These are phyloP conservation scores for Achaetomiella virescens DNA, from an alignment of 495 filamentous ascomycete species.

Conservation along the genomic window DNA sequence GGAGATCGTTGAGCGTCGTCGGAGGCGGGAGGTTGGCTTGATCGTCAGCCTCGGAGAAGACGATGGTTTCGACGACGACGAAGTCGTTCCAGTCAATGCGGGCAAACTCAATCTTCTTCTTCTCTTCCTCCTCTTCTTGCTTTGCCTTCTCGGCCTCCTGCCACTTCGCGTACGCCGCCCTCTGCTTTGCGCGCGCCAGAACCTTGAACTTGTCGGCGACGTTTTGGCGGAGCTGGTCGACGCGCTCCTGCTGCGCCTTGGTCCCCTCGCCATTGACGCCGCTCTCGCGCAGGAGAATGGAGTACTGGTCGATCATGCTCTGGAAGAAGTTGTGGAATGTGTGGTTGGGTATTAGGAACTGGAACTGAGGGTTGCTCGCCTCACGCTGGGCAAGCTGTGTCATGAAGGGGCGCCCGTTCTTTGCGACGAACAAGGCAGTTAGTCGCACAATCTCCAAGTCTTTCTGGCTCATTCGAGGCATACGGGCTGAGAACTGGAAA, in stretches of 20 bases:
- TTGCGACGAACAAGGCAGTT: slow-evolving; percentile 85
- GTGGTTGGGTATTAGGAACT: slow-evolving; percentile 93
- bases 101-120: slow-evolving; percentile 76
- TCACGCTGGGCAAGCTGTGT: slow-evolving; percentile 82
- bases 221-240: slow-evolving; percentile 71
- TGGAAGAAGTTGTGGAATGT: slow-evolving; percentile 93
- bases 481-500: slow-evolving; percentile 91
- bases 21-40: slow-evolving; percentile 80
- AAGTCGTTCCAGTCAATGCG: slow-evolving; percentile 99
- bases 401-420: slow-evolving; percentile 84
- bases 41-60: slow-evolving; percentile 86
- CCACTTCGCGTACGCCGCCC: slow-evolving; percentile 80
- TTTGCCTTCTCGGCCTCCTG: slow-evolving; percentile 81
- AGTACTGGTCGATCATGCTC: slow-evolving; percentile 87
- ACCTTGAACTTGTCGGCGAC: slow-evolving; percentile 72
- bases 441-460: slow-evolving; percentile 89
- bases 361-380: slow-evolving; percentile 88
- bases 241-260: slow-evolving; percentile 61
- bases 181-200: slow-evolving; percentile 69
- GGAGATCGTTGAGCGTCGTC: slow-evolving; percentile 79
- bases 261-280: slow-evolving; percentile 60
- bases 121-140: slow-evolving; percentile 82
- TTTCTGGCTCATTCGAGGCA: slow-evolving; percentile 94
- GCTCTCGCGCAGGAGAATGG: slow-evolving; percentile 65
- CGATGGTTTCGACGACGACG: slow-evolving; percentile 90